Evolutionary conservation across 768 basidiomycete species (phyloP), one percentile per base, ranked within the genome.

Genomic region (Mycena pura): DNA sequence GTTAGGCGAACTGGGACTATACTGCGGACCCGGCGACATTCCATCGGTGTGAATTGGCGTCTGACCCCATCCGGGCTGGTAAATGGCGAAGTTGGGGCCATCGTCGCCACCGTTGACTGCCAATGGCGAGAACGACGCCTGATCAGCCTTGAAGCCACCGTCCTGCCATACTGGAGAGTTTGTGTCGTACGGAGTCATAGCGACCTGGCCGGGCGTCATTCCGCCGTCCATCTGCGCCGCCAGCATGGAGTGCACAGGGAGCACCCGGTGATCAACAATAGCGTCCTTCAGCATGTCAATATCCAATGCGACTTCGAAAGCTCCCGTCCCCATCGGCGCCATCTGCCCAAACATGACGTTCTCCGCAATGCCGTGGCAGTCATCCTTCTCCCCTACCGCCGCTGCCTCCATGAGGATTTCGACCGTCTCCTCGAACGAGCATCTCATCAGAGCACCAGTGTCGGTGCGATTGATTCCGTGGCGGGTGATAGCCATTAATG

Each of bases 341-440:
- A 99, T 92, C 78, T 99, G 97, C 17, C 97, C 97, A 68, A 99
- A 94, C 84, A 99, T 88, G 39, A 99, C 95, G 70, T 98, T 99
- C 82, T 99, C 96, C n/a, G 97, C 97, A 29, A 99, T 88, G 41
- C 96, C 97, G 53, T 93, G 93, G 72, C 97, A 99, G 68, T 99
- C 96, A 65, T 99, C 97, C 75, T 95, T 93, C 80, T 99, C 96
- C 53, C 97, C 97, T 22, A 96, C 92, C 1, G 96, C 95, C 1
- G 97, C 97, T 0, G 97, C 97, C 73, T 99, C 97, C 91, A 99
- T 96, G 55, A 99, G 77, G 69, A 99, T 98, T 73, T 99, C 97
- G 62, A 99, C 97, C 3, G 97, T 99, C 81, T 99, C 97, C 75
- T 99, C 97, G 82, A 99, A 99, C 1, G 97, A 99, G 75, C 95